A percentile compares a stretch with the other conserved stretches of the same genome.
Conservation (phyloP, 768 basidiomycete genomes). For the Tephrocybe sp. region DNA sequence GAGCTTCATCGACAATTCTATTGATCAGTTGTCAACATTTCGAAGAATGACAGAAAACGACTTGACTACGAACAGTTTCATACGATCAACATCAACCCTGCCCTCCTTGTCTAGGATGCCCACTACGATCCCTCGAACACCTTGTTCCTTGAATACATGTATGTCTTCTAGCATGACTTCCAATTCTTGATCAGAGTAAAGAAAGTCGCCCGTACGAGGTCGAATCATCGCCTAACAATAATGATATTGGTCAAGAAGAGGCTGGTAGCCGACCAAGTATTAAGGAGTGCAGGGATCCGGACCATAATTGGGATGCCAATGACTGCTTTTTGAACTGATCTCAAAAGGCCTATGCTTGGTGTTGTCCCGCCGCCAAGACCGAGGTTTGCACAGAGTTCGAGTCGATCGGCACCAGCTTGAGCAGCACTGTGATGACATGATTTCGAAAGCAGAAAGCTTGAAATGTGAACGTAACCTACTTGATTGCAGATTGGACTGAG, state of each 20-base stretch:
- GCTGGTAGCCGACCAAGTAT: constrained; percentile 1
- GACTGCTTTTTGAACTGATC: constrained; percentile 48
- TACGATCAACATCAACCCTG: constrained; percentile 55
- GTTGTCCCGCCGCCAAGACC: constrained; percentile 80
- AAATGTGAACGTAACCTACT: constrained; percentile 40
- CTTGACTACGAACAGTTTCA: constrained; percentile 50
- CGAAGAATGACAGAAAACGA: background rate
- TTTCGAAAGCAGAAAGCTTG: constrained; percentile 5
- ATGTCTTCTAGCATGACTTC: constrained; percentile 79
- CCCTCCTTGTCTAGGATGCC: constrained; percentile 60
- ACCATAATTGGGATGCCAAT: constrained; percentile 70
- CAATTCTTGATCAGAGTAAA: constrained; percentile 67
- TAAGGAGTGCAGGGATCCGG: constrained; percentile 14
- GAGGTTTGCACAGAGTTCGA: constrained; percentile 76
- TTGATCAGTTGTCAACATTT: too few relatives aligned
- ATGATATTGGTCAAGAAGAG: constrained; percentile 5
- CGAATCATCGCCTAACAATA: constrained; percentile 70
- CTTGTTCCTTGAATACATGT: constrained; percentile 51
- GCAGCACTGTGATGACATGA: constrained; percentile 51
- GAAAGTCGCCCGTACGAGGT: constrained; percentile 77
- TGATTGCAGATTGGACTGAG: constrained; percentile 68
- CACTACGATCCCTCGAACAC: constrained; percentile 66
- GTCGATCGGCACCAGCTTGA: constrained; percentile 68
- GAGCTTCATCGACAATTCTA: constrained; percentile 57
- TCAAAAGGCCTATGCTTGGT: constrained; percentile 75